Evolutionary conservation across 1,284 basidiomycete genomes (phyloP), one percentile per base, ranked within the genome.

Genomic region (Cystobasidiaceae sp.): DNA sequence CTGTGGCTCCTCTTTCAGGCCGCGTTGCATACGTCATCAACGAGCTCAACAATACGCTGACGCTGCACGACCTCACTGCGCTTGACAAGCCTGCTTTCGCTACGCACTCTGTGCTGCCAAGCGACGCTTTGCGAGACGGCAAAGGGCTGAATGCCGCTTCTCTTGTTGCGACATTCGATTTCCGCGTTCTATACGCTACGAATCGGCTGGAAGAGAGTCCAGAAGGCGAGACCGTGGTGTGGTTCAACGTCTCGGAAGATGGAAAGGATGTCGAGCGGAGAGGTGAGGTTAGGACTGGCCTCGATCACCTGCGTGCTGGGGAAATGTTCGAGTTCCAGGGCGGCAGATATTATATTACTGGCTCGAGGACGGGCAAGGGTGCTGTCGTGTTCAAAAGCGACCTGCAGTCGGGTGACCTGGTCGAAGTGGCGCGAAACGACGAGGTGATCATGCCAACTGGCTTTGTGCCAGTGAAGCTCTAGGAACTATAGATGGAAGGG

Each of bases 351-450:
- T 44, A 51, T 27, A 54, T 66, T n/a, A 50, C 49, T 17, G 64
- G 64, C 4, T 66, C 64, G 2, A 66, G 37, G 27, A 66, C 55
- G 37, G 46, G 54, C 17, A 66, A 33, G 23, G 64, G 64, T 5
- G 64, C 56, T 7, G 64, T 54, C 11, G 41, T 66, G 9, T 66
- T 59, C 39, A 15, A 30, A 37, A 39, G 46, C 23, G 41, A 52
- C 27, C 0, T 17, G 11, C 3, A 45, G n/a, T 37, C 23, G 19
- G 64, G 64, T 11, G 28, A 33, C 23, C 25, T 66, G 43, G 21
- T 8, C 9, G 64, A 66, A 32, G 37, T 66, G 9, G 64, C 64
- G 9, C 41, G 64, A 41, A 66, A 66, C 37, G 11, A 1, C 8
- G 49, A 59, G n/a, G 56, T 66, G 2, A 6, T 45, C 3, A 28